Base-by-base conservation (phyloP, 345 rosid genomes). In the Linum trigynum region DNA sequence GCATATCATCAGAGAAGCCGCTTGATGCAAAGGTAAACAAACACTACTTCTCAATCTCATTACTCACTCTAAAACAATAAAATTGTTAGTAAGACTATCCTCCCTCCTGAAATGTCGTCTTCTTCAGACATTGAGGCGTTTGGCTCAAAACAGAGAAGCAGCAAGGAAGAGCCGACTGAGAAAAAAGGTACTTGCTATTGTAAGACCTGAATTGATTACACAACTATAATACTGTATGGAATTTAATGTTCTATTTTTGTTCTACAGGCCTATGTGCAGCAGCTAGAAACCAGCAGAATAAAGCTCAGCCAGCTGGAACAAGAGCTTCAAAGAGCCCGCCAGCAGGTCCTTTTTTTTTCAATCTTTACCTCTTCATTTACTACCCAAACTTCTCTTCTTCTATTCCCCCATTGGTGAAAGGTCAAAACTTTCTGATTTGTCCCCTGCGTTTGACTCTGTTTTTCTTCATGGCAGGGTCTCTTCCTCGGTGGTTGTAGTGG, bases 61-160 rank as follows among this genome's bases (percentile, higher is more conserved):
- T 23, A 55, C 57, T 62, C 50, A 17, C 63, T 12, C 53, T 23
- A 9, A 48, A 48, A 9, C 53, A 3, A 0, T 48, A 17, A n/a
- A 37, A 37, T 7, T 38, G 37, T 53, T 51, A 7, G 51, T 55
- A 45, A 36, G 14, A 40, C 38, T 60, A 57, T 64, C 6, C 11
- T 66, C 39, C 56, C 32, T 23, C 32, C 32, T 51, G 38, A 63
- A 61, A 14, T 42, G 40, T 72, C 62, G 58, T 67, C 70, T 71
- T 62, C 5, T 41, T 51, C 55, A 94, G 99, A 87, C 90, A 68
- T 48, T 88, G 72, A 88, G 99, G 75, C 87, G 99, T 74, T 92
- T 94, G 51, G 99, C 99, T 75, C 99, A 94, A 79, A 94, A 94
- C 83, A 87, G 99, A 80, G 99, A 94, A 73, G 99, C 99, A 72